Base-by-base conservation (phyloP, 2,329 filamentous ascomycete genomes). In the Talaromyces sp. region DNA sequence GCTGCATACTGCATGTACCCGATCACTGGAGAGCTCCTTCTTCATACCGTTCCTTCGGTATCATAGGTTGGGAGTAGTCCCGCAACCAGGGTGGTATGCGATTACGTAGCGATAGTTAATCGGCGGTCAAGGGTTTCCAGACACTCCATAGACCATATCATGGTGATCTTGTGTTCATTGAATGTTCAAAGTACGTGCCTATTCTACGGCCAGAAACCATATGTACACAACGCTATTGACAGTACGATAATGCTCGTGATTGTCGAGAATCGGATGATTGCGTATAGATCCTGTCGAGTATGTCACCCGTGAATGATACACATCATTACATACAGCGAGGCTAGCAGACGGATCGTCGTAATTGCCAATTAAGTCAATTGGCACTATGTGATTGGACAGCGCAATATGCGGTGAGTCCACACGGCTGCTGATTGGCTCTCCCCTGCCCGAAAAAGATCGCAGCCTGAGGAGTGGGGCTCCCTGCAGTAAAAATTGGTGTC, bases 101-200 rank as follows among this genome's bases (percentile, higher is more conserved):
- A 59, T 43, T 45, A 59, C 56, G 56, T 59, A 59, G 56, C 59
- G 24, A 27, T 63, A 60, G 27, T 71, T 73, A 75, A 74, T 74
- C 67, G 73, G 35, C 60, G 60, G 60, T 62, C 60, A 56, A 54
- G 60, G 41, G 11, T 11, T 24, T 31, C 24, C n/a, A 14, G 10
- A 57, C 22, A 22, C 31, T 14, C 56, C 31, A 14, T 9, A 10
- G 24, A 59, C 37, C 35, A 45, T 31, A 31, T 31, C 27, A 31
- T 31, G 27, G 7, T 31, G n/a, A 19, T n/a, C 8, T 4, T 43
- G 10, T 39, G 4, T 54, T 10, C 16, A 22, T n/a, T 31, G 4
- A 31, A 31, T 31, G 27, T 6, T 31, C 27, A 37, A 13, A 37
- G 35, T 13, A 37, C 2, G 35, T 37, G 13, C 35, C 35, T 37